Percentiles rank a stretch among this genome's conserved stretches.
Conservation (phyloP, 257 asterid species). For the Apocynum venetum region DNA sequence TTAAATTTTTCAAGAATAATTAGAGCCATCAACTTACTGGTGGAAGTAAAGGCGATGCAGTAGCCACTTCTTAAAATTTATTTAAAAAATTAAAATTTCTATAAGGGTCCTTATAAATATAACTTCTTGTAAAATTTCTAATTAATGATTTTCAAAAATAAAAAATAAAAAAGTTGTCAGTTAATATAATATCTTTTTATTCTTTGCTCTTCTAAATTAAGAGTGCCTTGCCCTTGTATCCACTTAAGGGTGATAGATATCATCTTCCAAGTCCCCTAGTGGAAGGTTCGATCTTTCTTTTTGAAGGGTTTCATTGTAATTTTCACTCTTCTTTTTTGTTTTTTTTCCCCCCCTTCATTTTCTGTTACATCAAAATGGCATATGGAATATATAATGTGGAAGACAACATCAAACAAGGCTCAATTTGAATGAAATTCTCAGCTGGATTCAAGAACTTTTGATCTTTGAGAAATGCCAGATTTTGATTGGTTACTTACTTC, state of each 20-base stretch:
- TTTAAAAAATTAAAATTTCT: too few species aligned
- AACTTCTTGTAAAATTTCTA: too few species aligned
- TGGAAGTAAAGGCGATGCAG: too few species aligned
- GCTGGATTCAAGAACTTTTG: slow-evolving; percentile 12
- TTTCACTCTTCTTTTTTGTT: neutral
- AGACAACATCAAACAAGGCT: slow-evolving; percentile 28
- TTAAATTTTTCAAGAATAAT: too few species aligned
- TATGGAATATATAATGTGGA: slow-evolving; percentile 37
- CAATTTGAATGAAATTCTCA: slow-evolving; percentile 16
- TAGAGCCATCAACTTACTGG: too few species aligned
- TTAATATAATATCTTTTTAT: too few species aligned
- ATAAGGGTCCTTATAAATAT: too few species aligned
- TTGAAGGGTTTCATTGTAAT: neutral
- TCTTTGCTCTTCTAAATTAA: too few species aligned
- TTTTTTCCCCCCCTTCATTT: neutral
- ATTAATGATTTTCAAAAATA: too few species aligned
- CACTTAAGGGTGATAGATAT: neutral
- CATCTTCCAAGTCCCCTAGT: too few species aligned
- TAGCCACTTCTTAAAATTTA: too few species aligned
- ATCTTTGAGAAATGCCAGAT: slow-evolving; percentile 35
- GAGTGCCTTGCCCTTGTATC: neutral
- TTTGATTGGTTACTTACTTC: slow-evolving; percentile 28
- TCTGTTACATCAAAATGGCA: slow-evolving; percentile 36
- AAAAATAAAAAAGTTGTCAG: too few species aligned
- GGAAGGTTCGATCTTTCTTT: neutral